Percentiles rank a stretch among this genome's conserved stretches.
phyloP scores from a whole-genome alignment of 805 yeast species.

The Schwanniomyces sp. region DNA sequence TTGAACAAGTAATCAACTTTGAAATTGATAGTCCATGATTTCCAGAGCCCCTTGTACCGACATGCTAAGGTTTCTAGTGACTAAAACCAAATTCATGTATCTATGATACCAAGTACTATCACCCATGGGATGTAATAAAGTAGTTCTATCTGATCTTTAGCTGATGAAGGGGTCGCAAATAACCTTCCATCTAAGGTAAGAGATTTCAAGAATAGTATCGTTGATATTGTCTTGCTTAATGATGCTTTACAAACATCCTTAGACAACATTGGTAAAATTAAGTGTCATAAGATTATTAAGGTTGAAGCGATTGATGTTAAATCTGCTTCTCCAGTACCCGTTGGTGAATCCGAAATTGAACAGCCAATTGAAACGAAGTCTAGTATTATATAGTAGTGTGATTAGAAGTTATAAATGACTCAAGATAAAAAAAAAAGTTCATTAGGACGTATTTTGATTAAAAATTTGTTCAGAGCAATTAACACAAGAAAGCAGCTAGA shows the following conservation, averaged over 20 bases:
- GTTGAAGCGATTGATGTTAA: slow-evolving; percentile 85
- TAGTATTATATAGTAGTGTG: too few species aligned
- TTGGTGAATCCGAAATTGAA: slow-evolving; percentile 98
- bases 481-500: too few species aligned
- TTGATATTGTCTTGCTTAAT: slow-evolving; percentile 97
- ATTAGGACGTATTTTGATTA: too few species aligned
- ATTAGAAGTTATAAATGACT: too few species aligned
- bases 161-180: slow-evolving; percentile 98
- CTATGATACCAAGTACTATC: slow-evolving; percentile 93
- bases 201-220: slow-evolving; percentile 87
- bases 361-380: too few species aligned
- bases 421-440: too few species aligned
- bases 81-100: slow-evolving; percentile 96
- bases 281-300: slow-evolving; percentile 95
- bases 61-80: slow-evolving; percentile 97
- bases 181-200: slow-evolving; percentile 94
- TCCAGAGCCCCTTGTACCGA: slow-evolving; percentile 92
- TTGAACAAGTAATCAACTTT: slow-evolving; percentile 90
- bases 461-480: too few species aligned
- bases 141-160: slow-evolving; percentile 91
- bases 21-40: slow-evolving; percentile 83
- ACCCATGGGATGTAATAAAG: slow-evolving; percentile 99
- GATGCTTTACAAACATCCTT: slow-evolving; percentile 82
- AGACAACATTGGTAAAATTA: slow-evolving; percentile 98
- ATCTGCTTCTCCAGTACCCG: slow-evolving; percentile 72